Conservation (phyloP, 805 yeast species). For the Clavispora santaluciae region DNA sequence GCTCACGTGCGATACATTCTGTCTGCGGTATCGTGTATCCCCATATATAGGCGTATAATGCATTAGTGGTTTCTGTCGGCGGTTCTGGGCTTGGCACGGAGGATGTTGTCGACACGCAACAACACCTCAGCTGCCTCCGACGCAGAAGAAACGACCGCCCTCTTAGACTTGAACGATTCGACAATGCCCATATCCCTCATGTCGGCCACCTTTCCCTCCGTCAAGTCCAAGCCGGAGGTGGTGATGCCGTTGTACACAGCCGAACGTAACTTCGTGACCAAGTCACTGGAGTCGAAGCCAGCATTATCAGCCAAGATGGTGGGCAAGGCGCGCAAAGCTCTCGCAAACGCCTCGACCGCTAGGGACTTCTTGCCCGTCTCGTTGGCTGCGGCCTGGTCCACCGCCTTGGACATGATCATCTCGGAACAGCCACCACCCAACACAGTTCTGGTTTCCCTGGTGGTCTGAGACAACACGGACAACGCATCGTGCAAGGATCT, state of each 20-base stretch:
- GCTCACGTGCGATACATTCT: too few relatives aligned
- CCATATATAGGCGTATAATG: not conserved
- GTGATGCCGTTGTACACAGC: conserved; percentile 88
- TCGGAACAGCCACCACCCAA: conserved; percentile 92
- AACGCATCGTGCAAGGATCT: conserved; percentile 84
- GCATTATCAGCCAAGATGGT: conserved; percentile 96
- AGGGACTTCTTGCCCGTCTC: conserved; percentile 89
- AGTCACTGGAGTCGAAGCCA: conserved; percentile 89
- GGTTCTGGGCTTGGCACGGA: conserved; percentile 95
- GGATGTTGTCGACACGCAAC: conserved; percentile 92
- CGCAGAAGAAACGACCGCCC: conserved; percentile 91
- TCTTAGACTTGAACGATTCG: conserved; percentile 87
- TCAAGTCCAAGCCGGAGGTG: conserved; percentile 86
- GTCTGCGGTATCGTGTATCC: not conserved
- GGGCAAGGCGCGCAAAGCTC: conserved; percentile 91
- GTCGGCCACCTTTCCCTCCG: conserved; percentile 81
- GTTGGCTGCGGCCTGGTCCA: conserved; percentile 85
- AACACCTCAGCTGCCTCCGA: conserved; percentile 98
- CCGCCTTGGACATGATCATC: conserved; percentile 94
- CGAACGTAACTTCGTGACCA: conserved; percentile 85
- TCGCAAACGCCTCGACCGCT: conserved; percentile 92
- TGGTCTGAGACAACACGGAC: conserved; percentile 92
- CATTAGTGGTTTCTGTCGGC: conserved; percentile 67
- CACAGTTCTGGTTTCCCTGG: conserved; percentile 85
- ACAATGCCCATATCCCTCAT: conserved; percentile 92